Conservation (phyloP, 2,329 filamentous ascomycete genomes). For the Thelonectria blattea region DNA sequence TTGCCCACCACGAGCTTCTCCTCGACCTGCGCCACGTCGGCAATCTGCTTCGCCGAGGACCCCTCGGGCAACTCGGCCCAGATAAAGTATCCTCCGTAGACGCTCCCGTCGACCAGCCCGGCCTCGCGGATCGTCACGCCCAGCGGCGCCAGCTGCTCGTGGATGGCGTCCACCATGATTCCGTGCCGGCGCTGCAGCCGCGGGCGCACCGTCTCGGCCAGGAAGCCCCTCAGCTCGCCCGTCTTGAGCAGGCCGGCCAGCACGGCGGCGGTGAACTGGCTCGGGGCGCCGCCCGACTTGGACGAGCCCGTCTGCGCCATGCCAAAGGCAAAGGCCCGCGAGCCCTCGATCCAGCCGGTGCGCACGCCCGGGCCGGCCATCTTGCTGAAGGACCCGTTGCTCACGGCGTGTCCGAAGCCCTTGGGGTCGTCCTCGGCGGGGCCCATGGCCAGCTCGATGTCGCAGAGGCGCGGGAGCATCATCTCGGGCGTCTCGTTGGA, state of each 20-base stretch:
- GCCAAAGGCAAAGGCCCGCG: constrained; percentile 58
- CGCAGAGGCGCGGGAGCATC: constrained; percentile 76
- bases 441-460: constrained; percentile 75
- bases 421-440: constrained; percentile 52
- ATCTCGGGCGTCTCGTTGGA: constrained; percentile 48
- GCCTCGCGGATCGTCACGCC: constrained; percentile 56
- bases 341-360: constrained; percentile 87
- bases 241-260: constrained; percentile 54
- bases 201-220: constrained; percentile 51
- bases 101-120: constrained; percentile 48
- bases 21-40: constrained; percentile 61
- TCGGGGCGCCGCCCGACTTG: constrained; percentile 63
- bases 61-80: constrained; percentile 71
- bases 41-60: constrained; percentile 60
- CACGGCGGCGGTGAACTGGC: constrained; percentile 59
- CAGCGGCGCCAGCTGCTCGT: constrained; percentile 64
- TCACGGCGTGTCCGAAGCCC: constrained; percentile 78
- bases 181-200: constrained; percentile 53
- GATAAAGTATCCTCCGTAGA: constrained; percentile 84
- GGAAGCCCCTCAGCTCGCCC: constrained; percentile 52
- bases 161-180: constrained; percentile 64
- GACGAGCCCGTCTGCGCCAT: constrained; percentile 60
- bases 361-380: constrained; percentile 80
- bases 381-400: constrained; percentile 92
- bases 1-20: constrained; percentile 72